Base-by-base conservation (phyloP, 2,329 filamentous ascomycete genomes). In the Penicillium sp. region DNA sequence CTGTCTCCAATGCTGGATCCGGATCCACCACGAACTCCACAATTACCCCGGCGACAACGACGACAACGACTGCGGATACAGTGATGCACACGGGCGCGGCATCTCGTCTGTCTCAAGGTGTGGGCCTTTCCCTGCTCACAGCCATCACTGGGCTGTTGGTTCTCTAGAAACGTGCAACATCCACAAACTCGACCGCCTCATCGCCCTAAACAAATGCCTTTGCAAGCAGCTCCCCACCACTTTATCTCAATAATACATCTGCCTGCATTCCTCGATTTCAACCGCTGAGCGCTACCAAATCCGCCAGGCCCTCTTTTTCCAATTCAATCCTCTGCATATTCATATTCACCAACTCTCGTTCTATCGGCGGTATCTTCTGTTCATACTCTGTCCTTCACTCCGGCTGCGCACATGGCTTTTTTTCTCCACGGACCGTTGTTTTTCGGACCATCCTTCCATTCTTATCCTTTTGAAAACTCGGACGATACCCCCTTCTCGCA, bases 71-170 rank as follows among this genome's bases (percentile, higher is more conserved):
- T n/a, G 45, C 58, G 16, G 52, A 45, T 14, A 30, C 35, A 7
- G 49, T 60, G 14, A 25, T 58, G 19, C 53, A 59, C 8, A 55
- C 37, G 26, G 63, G 60, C 19, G 63, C 63, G 14, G 65, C 65
- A 38, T 43, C 64, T 46, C 65, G 57, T 19, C 48, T 65, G 30
- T 57, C 55, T 6, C 56, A 58, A 13, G 52, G 59, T 43, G 55
- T 66, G 46, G 60, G 61, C 55, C 65, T 60, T 56, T 61, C 68
- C 40, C 61, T 65, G 26, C 26, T 71, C 46, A 52, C 59, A 33
- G 56, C 57, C 28, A 52, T 64, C 35, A 13, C 58, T 38, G 53
- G 59, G 43, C 45, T 63, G 46, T 48, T 67, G 40, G 54, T 65
- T 55, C 28, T 65, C n/a, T 64, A 51, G 58, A 60, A 40, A n/a